Conservation (phyloP, 2,329 filamentous ascomycete species). For the Trichophyton benhamiae region DNA sequence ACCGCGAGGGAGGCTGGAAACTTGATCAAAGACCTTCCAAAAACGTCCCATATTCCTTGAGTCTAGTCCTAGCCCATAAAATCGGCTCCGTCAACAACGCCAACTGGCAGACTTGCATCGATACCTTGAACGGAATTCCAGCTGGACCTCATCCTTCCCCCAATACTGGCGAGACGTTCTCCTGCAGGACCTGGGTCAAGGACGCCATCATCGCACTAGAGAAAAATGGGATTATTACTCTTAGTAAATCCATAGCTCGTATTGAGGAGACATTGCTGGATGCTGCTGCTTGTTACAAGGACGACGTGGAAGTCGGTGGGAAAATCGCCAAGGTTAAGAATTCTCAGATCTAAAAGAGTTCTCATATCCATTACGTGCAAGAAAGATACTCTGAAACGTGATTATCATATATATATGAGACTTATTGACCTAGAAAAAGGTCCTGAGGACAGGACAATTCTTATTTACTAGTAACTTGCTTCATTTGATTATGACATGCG, state of each 20-base stretch:
- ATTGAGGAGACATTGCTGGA: neutral
- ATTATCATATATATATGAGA: no score
- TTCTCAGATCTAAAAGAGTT: neutral
- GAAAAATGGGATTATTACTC: constrained; percentile 6
- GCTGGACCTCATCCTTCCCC: constrained; percentile 2
- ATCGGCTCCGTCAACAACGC: constrained; percentile 4
- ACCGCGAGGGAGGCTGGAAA: constrained; percentile 10
- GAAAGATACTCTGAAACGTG: no score
- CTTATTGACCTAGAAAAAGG: no score
- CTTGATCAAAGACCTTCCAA: constrained; percentile 1
- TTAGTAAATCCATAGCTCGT: neutral
- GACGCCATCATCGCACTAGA: constrained; percentile 7
- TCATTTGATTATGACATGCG: no score
- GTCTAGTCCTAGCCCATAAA: constrained; percentile 5
- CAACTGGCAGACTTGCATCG: neutral
- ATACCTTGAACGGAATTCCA: neutral
- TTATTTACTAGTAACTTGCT: no score
- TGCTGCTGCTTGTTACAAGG: neutral
- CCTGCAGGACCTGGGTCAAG: constrained; percentile 4
- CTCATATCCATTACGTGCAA: no score
- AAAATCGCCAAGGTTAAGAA: neutral
- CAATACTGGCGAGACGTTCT: constrained; percentile 7
- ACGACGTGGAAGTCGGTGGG: neutral
- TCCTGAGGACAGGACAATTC: no score
- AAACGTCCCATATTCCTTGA: constrained; percentile 8